phyloP scores from a whole-genome alignment of 2,329 filamentous ascomycete genomes.

The Colletotrichum nymphaeae region DNA sequence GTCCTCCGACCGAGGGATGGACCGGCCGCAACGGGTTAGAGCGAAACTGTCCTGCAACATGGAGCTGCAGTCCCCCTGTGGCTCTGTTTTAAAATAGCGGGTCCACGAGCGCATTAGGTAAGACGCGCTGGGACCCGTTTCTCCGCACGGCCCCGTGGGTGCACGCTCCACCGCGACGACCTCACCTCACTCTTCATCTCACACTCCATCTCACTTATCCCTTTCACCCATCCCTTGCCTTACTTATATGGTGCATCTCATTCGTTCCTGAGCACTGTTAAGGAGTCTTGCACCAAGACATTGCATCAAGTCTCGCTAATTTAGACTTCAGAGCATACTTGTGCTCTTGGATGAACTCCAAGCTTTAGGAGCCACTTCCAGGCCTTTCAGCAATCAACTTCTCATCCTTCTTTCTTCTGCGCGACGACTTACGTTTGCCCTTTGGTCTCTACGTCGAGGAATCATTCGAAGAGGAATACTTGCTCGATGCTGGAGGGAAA shows the following conservation, averaged over 20 bases:
- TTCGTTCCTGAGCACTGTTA: not conserved
- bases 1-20: constrained; percentile 13
- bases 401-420: no score
- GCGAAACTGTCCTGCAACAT: constrained; percentile 34
- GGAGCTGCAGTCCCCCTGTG: constrained; percentile 4
- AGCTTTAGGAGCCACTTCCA: no score
- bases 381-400: no score
- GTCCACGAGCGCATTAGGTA: constrained; percentile 8
- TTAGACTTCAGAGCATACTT: no score
- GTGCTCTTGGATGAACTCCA: no score
- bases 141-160: constrained; percentile 12
- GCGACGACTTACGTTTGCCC: no score
- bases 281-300: no score
- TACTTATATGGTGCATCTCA: not conserved
- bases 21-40: constrained; percentile 28
- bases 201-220: not conserved
- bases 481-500: no score
- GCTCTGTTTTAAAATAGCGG: constrained; percentile 21
- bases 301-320: no score
- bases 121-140: not conserved
- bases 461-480: no score
- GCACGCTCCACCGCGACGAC: constrained; percentile 5
- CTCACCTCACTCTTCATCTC: not conserved
- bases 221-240: not conserved
- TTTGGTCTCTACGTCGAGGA: no score